Base-by-base conservation (phyloP, 148 eudicot genomes). In the Rhododendron simsii region DNA sequence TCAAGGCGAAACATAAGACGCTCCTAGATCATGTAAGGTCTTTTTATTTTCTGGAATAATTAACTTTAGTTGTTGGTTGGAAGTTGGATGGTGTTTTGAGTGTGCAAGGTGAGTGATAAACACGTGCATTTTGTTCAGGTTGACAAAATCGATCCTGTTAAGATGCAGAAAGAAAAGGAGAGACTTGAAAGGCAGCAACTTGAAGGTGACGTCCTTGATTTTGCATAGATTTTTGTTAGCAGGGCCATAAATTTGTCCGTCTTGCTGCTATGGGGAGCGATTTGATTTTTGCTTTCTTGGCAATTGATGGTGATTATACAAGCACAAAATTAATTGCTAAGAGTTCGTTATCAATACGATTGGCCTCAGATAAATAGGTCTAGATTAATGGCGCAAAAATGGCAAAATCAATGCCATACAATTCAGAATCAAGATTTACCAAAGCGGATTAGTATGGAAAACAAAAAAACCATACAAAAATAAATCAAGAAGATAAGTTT, bases 1-100 rank as follows among this genome's bases (percentile, higher is more conserved):
- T 90, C 77, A 95, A 90, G 89, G 98, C 98, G 50, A 89, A 92
- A 83, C 89, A 93, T 85, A 90, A 93, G 85, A 84, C 89, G 8
- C 92, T 89, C 26, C 59, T 88, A 74, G 90, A 90, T 61, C 87
- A 89, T 59, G 97, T 92, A 91, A 88, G 83, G 80, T 37, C 33
- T 35, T 76, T 51, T 86, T 20, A 5, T 55, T 45, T 87, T 65
- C 11, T 44, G n/a, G n/a, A 47, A 23, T 65, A 8, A 15, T 18
- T 18, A 20, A 16, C 8, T 39, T 41, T 59, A 5, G 50, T 65
- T 39, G 35, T 61, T n/a, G 14, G 30, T 39, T 44, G 16, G 12
- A 55, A 21, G 21, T 80, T 65, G 16, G 81, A 23, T 35, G 15
- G 18, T 28, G 44, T 21, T 81, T 78, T 59, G 50, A 23, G 45